A percentile compares a stretch with the other conserved stretches of the same genome.
Evolutionary conservation across 1,284 basidiomycete genomes (phyloP).

Genomic region (Ganoderma resinaceum): DNA sequence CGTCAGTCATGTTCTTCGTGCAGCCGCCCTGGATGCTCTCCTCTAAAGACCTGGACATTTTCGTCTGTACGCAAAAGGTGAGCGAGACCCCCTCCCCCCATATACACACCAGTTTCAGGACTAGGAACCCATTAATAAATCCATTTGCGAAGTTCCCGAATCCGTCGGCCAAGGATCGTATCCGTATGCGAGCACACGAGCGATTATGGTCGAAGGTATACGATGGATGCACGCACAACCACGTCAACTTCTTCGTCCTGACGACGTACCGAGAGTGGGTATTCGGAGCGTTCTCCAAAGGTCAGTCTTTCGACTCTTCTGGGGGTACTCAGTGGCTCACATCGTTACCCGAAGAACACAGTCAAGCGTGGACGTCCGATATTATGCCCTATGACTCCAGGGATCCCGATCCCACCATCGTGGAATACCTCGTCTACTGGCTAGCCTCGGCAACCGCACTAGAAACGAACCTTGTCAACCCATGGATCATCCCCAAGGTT

Average conservation of each 20-base stretch:
- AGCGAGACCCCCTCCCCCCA: too few species aligned
- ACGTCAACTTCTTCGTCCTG: slow-evolving; percentile 69
- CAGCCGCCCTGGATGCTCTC: slow-evolving; percentile 74
- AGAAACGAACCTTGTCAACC: slow-evolving; percentile 14
- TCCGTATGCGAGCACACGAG: background rate
- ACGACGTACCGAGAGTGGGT: slow-evolving; percentile 76
- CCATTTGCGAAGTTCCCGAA: background rate
- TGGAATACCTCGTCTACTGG: slow-evolving; percentile 42
- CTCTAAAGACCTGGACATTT: slow-evolving; percentile 59
- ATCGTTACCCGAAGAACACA: slow-evolving; percentile 57
- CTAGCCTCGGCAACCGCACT: slow-evolving; percentile 35
- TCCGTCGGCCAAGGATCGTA: background rate
- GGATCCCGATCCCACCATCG: slow-evolving; percentile 34
- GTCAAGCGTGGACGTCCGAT: slow-evolving; percentile 35
- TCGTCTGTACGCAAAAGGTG: slow-evolving; percentile 56
- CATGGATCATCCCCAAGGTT: slow-evolving; percentile 41
- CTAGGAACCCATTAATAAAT: background rate
- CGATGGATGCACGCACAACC: slow-evolving; percentile 62
- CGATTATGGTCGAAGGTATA: slow-evolving; percentile 54
- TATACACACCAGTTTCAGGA: too few species aligned
- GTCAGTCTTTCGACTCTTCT: slow-evolving; percentile 44
- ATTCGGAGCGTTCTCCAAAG: slow-evolving; percentile 71
- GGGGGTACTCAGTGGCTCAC: background rate
- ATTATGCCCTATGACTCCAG: slow-evolving; percentile 17
- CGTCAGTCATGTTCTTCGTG: slow-evolving; percentile 58